phyloP scores from a whole-genome alignment of 1,139 yeast species.

The Candida smagusa region DNA sequence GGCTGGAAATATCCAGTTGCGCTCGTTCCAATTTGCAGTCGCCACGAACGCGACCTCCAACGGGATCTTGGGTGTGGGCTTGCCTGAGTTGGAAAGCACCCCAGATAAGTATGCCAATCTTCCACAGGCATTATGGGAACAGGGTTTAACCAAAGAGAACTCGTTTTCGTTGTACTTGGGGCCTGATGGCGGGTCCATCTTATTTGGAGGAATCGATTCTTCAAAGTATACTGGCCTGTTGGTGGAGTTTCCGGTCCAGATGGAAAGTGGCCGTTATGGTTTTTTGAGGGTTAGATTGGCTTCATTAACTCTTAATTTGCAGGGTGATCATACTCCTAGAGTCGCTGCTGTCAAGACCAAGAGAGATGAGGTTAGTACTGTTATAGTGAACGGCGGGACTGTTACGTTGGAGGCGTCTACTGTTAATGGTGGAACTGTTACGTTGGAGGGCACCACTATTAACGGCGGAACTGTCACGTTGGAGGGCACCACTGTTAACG shows the following conservation, averaged over 20 bases:
- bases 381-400: too few relatives aligned
- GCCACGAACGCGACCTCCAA: constrained; percentile 52
- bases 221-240: constrained; percentile 50
- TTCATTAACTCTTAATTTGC: constrained; percentile 10
- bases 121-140: constrained; percentile 24
- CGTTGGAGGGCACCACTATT: too few relatives aligned
- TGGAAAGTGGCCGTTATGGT: constrained; percentile 14
- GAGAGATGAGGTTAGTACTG: not conserved
- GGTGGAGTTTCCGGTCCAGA: constrained; percentile 18
- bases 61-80: constrained; percentile 64
- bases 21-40: constrained; percentile 50
- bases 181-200: constrained; percentile 43
- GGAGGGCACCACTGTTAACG: too few relatives aligned
- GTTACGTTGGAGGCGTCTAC: too few relatives aligned
- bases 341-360: not conserved
- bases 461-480: too few relatives aligned
- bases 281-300: constrained; percentile 23
- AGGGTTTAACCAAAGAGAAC: constrained; percentile 23
- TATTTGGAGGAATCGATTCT: constrained; percentile 59
- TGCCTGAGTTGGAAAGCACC: constrained; percentile 13
- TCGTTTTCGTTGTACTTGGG: constrained; percentile 45
- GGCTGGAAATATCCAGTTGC: constrained; percentile 24
- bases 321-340: not conserved
- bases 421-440: too few relatives aligned
- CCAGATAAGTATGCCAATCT: constrained; percentile 21